Base-by-base conservation (phyloP, 805 yeast genomes). In the Metschnikowia cubensis region DNA sequence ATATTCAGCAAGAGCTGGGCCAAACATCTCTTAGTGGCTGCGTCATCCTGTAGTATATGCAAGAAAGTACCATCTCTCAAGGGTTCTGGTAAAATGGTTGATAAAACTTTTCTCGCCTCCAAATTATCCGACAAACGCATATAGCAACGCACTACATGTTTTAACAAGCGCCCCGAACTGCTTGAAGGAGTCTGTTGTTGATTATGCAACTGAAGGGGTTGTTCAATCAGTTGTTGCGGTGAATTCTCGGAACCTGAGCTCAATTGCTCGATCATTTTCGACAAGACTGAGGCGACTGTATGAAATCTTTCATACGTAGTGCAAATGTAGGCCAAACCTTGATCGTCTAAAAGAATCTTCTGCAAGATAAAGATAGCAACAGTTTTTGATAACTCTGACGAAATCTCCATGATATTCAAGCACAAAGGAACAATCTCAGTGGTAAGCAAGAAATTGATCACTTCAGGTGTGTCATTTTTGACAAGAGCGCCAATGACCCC, bases 401-500 rank as follows among this genome's bases (percentile, higher is more conserved):
- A 89, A 1, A 91, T 83, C 65, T 92, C 98, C 96, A 92, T 92
- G 54, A 94, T 92, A 60, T 94, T 84, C 51, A 92, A 74, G 65
- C 99, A 94, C 49, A 94, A 71, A 4, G 99, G 99, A 33, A 94
- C 95, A 59, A 94, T 92, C 66, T 92, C 99, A 0, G 99, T 94
- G n/a, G 96, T 84, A 41, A 92, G 75, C 61, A 92, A 71, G 63
- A 94, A 92, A 54, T 87, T 87, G 54, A 94, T 91, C 40, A 92
- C 98, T 59, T 92, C 96, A 14, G 96, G 89, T 3, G 96, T 87
- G 63, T 92, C 99, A 66, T 91, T 92, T 61, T 94, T 92, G 22
- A 94, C 98, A 49, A 92, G 74, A 0, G 99, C 98, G 18, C 99
- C 99, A 64, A 92, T 88, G 6, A 92, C 99, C 36, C 99, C 99